These are phyloP conservation scores for Bipolaris sorokiniana DNA, from an alignment of 2,329 filamentous ascomycete genomes.

Conservation along the genomic window DNA sequence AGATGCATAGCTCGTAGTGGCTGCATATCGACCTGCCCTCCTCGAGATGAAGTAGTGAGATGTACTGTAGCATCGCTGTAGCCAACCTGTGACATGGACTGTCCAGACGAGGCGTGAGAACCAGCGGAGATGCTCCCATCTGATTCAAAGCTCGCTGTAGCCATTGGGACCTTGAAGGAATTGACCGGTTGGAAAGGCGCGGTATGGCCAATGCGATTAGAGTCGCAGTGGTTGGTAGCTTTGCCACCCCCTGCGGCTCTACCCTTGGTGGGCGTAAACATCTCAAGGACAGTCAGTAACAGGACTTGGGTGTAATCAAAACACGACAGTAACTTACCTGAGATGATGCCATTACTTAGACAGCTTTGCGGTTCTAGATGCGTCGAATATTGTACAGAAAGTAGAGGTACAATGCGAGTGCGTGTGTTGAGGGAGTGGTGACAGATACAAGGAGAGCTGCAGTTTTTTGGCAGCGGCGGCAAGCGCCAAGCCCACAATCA, in stretches of 20 bases:
- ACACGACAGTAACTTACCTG: conserved; percentile 17
- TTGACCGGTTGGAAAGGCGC: conserved; percentile 10
- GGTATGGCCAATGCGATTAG: neutral
- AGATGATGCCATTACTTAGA: conserved; percentile 8
- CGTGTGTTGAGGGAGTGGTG: neutral
- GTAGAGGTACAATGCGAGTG: neutral
- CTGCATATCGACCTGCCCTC: conserved; percentile 2
- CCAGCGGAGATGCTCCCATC: conserved; percentile 18
- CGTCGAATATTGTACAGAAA: neutral
- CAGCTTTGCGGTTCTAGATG: neutral
- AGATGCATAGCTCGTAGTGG: conserved; percentile 8
- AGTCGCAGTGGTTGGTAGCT: neutral
- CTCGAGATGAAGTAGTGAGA: conserved; percentile 4
- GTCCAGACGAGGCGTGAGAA: conserved; percentile 18
- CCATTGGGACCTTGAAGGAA: conserved; percentile 11
- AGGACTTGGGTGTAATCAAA: neutral
- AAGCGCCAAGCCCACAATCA: conserved; percentile 8
- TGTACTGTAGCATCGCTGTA: neutral
- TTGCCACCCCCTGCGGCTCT: conserved; percentile 1
- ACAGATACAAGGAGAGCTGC: neutral
- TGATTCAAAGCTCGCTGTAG: conserved; percentile 8
- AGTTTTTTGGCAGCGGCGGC: neutral
- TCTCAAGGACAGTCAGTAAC: conserved; percentile 20
- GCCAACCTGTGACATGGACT: conserved; percentile 15
- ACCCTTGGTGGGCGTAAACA: conserved; percentile 4